Percentiles rank a stretch among this genome's conserved stretches.
Evolutionary conservation across 164 flowering plant species (phyloP).

Genomic region (Vitis riparia): DNA sequence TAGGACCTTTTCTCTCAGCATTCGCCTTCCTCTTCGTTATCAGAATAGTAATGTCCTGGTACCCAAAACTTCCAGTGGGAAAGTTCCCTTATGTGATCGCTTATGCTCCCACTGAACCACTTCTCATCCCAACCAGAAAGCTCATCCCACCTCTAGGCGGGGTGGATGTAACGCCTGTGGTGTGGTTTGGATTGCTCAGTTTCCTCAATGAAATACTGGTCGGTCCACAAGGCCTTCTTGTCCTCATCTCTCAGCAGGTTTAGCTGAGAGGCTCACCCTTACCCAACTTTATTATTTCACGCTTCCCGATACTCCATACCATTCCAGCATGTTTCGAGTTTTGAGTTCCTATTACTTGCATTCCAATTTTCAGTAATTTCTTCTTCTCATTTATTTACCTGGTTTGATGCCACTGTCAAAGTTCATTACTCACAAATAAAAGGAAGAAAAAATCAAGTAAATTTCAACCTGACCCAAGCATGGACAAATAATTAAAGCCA

Average conservation of each 20-base stretch:
- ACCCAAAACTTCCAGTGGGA: constrained; percentile 92
- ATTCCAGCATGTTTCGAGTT: too few species aligned
- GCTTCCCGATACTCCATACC: too few species aligned
- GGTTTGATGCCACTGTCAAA: too few species aligned
- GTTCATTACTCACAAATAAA: too few species aligned
- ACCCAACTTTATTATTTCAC: too few species aligned
- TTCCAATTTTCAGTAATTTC: too few species aligned
- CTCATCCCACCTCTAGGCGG: constrained; percentile 94
- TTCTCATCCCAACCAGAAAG: constrained; percentile 72
- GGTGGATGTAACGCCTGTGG: constrained; percentile 96
- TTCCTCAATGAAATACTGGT: constrained; percentile 83
- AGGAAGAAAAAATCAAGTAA: too few species aligned
- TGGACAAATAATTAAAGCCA: too few species aligned
- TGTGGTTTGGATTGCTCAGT: constrained; percentile 90
- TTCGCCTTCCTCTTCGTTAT: constrained; percentile 73
- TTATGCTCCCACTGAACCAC: constrained; percentile 93
- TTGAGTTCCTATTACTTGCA: too few species aligned
- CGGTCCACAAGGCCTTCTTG: constrained; percentile 92
- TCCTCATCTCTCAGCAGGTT: constrained; percentile 77
- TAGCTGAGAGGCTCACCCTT: constrained; percentile 2
- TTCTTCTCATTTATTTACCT: too few species aligned
- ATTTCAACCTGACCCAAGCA: too few species aligned
- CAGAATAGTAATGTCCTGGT: constrained; percentile 99
- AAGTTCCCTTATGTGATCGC: constrained; percentile 89
- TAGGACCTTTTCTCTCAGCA: constrained; percentile 84